Base-by-base conservation (phyloP, 208 protist genomes). In the Porcisia deanei region DNA sequence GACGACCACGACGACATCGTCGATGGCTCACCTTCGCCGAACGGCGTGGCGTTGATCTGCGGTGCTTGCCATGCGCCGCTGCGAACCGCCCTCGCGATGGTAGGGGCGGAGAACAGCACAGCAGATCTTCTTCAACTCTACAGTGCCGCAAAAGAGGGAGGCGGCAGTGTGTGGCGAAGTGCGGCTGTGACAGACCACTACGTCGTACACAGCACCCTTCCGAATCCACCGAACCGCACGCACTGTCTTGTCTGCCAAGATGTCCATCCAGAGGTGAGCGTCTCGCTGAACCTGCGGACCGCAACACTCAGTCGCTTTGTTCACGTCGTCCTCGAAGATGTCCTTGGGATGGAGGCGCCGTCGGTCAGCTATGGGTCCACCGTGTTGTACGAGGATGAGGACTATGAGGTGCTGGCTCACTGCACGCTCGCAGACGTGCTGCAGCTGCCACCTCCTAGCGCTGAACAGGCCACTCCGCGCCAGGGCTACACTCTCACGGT, bases 331-430 rank as follows among this genome's bases (percentile, higher is more conserved):
- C 63, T 97, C 37, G 73, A 73, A 34, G 70, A 73, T 0, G 73
- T 58, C 5, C 63, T 92, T 4, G 67, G 52, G 0, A 75, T 94
- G 66, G 83, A 85, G 59, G 75, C 69, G 1, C 83, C 88, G 10
- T 91, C 84, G 30, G 74, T 97, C 55, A 85, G 76, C 30, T 61
- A 75, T 53, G 85, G 79, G 12, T 34, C 79, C 1, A 84, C 66
- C n/a, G 64, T 95, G 45, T 10, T 97, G 9, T 97, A 93, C 74
- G 93, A 97, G 55, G 83, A 84, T 34, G 92, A 90, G 43, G 91
- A 93, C 72, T 95, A 91, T 73, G 91, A 97, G 52, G 80, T 45
- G 5, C 74, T 97, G 41, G 82, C 74, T 0, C 74, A 45, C 20
- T 67, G 57, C 18, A 55, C 75, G 22, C 85, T 97, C 22, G 60